These are phyloP conservation scores for Hypoxylon sp. DNA, from an alignment of 2,329 filamentous ascomycete species.

Conservation along the genomic window DNA sequence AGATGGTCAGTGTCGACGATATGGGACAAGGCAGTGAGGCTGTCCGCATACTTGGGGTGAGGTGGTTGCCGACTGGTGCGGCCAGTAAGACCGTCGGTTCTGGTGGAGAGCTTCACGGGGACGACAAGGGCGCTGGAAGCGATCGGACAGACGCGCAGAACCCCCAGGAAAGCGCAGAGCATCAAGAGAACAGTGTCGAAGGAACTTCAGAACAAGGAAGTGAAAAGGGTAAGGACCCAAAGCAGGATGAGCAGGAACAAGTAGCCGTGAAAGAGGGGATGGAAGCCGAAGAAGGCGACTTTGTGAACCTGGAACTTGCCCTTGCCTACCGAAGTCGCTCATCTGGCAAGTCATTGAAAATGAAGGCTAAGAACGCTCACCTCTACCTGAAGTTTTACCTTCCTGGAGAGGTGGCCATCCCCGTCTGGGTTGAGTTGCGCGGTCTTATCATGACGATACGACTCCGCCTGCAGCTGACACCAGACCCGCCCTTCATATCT, in stretches of 20 bases:
- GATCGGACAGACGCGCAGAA: conserved; percentile 63
- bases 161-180: conserved; percentile 48
- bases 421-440: conserved; percentile 81
- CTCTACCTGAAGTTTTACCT: conserved; percentile 80
- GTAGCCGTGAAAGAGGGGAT: conserved; percentile 67
- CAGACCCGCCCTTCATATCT: conserved; percentile 83
- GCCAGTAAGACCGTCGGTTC: conserved; percentile 71
- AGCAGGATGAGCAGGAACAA: conserved; percentile 56
- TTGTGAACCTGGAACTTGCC: conserved; percentile 81
- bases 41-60: conserved; percentile 76
- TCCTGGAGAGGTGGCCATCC: conserved; percentile 64
- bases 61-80: conserved; percentile 79
- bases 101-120: conserved; percentile 68
- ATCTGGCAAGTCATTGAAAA: conserved; percentile 69
- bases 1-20: conserved; percentile 82
- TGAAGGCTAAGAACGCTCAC: conserved; percentile 79
- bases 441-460: conserved; percentile 79
- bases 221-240: conserved; percentile 51
- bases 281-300: conserved; percentile 82
- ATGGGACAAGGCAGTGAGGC: conserved; percentile 81
- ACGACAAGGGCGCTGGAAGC: conserved; percentile 57
- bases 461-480: conserved; percentile 77
- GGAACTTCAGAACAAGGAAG: conserved; percentile 51
- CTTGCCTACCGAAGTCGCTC: conserved; percentile 78
- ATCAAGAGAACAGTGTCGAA: conserved; percentile 51